These are phyloP conservation scores for Phytopythium cucurbitacearum DNA, from an alignment of 352 stramenopile genomes.

Conservation along the genomic window DNA sequence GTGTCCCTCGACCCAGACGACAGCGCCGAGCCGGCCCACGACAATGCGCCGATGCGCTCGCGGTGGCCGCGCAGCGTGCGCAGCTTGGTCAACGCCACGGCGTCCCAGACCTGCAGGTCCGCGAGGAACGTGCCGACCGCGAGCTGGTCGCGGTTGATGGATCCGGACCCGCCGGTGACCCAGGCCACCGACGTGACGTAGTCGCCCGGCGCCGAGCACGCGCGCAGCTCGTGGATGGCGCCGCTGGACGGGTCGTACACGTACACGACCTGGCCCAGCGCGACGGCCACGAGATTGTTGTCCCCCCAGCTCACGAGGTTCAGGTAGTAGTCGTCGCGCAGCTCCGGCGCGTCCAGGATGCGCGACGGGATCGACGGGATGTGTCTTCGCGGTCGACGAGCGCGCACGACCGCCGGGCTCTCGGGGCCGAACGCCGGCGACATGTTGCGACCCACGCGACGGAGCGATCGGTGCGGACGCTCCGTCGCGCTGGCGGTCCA, in stretches of 20 bases:
- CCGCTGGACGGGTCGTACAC: constrained; percentile 92
- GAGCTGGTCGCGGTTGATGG: constrained; percentile 60
- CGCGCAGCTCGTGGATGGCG: constrained; percentile 88
- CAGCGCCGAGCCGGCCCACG: constrained; percentile 89
- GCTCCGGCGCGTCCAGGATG: constrained; percentile 95
- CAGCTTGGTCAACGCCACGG: constrained; percentile 72
- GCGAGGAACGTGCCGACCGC: constrained; percentile 91
- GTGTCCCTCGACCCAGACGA: constrained; percentile 90
- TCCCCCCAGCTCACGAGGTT: constrained; percentile 95
- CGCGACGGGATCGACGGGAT: constrained; percentile 42
- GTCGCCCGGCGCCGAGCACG: constrained; percentile 55
- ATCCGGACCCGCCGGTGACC: constrained; percentile 31
- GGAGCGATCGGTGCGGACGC: constrained; percentile 15
- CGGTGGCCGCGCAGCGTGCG: constrained; percentile 87
- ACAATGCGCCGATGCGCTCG: constrained; percentile 86
- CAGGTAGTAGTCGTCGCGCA: constrained; percentile 97
- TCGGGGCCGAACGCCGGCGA: not conserved
- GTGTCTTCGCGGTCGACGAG: constrained; percentile 10
- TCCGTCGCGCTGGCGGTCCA: not conserved
- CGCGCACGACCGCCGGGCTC: not conserved
- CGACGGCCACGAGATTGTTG: constrained; percentile 94
- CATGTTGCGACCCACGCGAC: constrained; percentile 4
- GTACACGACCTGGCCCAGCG: constrained; percentile 92
- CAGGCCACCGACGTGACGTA: constrained; percentile 95
- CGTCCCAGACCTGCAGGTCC: constrained; percentile 95